These are phyloP conservation scores for Rhizopogon hawkerae DNA, from an alignment of 1,284 basidiomycete genomes.

Conservation along the genomic window DNA sequence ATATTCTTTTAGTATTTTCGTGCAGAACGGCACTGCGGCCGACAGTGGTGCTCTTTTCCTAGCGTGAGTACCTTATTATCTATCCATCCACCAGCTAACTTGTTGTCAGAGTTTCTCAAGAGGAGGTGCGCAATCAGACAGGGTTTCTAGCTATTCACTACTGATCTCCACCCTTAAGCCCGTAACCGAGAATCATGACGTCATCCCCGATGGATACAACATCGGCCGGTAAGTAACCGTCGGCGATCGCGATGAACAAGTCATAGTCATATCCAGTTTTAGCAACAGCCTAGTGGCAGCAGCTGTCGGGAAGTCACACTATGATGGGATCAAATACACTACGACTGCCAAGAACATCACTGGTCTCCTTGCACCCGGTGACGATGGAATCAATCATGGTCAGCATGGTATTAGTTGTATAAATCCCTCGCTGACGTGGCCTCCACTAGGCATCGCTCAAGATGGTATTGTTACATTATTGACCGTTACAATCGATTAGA, in stretches of 20 bases:
- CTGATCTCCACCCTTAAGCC: conserved; percentile 20
- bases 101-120: conserved; percentile 45
- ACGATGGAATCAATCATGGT: conserved; percentile 41
- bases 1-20: conserved; percentile 36
- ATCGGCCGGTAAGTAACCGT: conserved; percentile 33
- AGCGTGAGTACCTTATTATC: conserved; percentile 36
- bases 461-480: conserved; percentile 40
- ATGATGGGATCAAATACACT: conserved; percentile 39
- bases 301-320: conserved; percentile 37
- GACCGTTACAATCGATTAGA: conserved; percentile 33
- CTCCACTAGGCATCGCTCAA: conserved; percentile 33
- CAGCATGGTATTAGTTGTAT: background rate
- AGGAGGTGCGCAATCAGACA: conserved; percentile 34
- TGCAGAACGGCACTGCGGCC: conserved; percentile 49
- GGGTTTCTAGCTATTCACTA: background rate
- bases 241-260: background rate
- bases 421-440: background rate
- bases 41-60: conserved; percentile 56
- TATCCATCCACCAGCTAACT: background rate
- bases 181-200: conserved; percentile 37
- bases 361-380: conserved; percentile 45
- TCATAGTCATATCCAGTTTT: conserved; percentile 3
- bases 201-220: conserved; percentile 49
- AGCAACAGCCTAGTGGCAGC: conserved; percentile 38
- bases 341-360: conserved; percentile 40